Percentiles rank a stretch among this genome's conserved stretches.
Conservation (phyloP, 306 rosid species). For the Rosa rugosa region DNA sequence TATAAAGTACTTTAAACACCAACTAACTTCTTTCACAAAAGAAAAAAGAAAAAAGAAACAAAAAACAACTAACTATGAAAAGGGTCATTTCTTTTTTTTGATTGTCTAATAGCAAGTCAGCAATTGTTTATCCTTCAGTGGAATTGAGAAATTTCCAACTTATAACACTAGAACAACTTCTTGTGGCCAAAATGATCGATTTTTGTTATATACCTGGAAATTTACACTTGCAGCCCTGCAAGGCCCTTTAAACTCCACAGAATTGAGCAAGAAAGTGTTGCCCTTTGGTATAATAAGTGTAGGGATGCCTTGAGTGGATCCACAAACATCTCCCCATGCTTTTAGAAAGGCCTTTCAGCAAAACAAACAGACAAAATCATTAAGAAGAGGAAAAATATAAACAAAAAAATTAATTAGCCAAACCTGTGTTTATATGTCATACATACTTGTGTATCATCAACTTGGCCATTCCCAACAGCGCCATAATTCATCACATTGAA, state of each 20-base stretch:
- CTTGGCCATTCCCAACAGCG: constrained; percentile 41
- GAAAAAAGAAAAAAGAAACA: no score
- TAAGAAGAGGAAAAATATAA: not conserved
- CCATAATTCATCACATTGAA: constrained; percentile 44
- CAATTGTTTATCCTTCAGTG: not conserved
- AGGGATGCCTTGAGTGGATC: constrained; percentile 19
- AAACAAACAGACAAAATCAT: not conserved
- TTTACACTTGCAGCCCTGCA: constrained; percentile 38
- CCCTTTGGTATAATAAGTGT: constrained; percentile 39
- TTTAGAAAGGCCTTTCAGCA: constrained; percentile 41
- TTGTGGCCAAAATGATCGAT: not conserved
- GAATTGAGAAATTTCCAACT: not conserved
- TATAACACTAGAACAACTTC: no score
- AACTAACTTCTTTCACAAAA: no score
- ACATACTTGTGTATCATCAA: constrained; percentile 42
- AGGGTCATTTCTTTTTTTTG: not conserved
- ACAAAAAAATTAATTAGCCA: not conserved
- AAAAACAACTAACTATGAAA: no score
- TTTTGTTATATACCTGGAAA: constrained; percentile 29
- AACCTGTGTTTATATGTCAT: not conserved
- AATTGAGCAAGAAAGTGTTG: constrained; percentile 40
- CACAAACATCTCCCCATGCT: constrained; percentile 52
- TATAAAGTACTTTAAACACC: no score
- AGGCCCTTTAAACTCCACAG: constrained; percentile 45
- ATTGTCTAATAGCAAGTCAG: not conserved